A percentile compares a stretch with the other conserved stretches of the same genome.
phyloP scores from a whole-genome alignment of 75 land plant genomes.

The Chamaecyparis obtusa region DNA sequence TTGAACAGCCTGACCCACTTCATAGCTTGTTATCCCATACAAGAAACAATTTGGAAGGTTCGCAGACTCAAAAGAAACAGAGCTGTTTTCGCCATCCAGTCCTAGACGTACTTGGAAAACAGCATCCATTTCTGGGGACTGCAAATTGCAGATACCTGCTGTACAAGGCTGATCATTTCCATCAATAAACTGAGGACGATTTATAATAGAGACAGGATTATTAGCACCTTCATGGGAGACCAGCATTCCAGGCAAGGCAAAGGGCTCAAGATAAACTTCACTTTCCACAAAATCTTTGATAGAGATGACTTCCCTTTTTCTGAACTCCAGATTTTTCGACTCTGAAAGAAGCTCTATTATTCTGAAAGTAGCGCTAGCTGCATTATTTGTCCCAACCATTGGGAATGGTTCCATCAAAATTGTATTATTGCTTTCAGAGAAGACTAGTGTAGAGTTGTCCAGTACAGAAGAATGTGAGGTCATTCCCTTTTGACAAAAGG shows the following conservation, averaged over 20 bases:
- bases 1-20: conserved; percentile 9
- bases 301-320: neutral
- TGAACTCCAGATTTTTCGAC: neutral
- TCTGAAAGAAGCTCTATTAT: conserved; percentile 20
- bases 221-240: conserved; percentile 41
- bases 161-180: neutral
- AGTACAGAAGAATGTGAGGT: neutral
- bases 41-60: conserved; percentile 41
- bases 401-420: conserved; percentile 40
- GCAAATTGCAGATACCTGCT: conserved; percentile 7
- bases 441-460: conserved; percentile 14
- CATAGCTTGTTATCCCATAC: conserved; percentile 11
- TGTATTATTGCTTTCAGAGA: conserved; percentile 24
- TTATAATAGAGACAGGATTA: conserved; percentile 22
- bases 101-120: conserved; percentile 49
- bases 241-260: conserved; percentile 63
- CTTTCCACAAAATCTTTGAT: conserved; percentile 27
- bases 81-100: conserved; percentile 32
- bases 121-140: conserved; percentile 14
- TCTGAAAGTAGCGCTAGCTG: conserved; percentile 57
- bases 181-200: neutral
- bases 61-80: conserved; percentile 65
- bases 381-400: conserved; percentile 27
- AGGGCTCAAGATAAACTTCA: conserved; percentile 64
- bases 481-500: conserved; percentile 32